phyloP scores from a whole-genome alignment of 257 asterid species.

The Voacanga thouarsii region DNA sequence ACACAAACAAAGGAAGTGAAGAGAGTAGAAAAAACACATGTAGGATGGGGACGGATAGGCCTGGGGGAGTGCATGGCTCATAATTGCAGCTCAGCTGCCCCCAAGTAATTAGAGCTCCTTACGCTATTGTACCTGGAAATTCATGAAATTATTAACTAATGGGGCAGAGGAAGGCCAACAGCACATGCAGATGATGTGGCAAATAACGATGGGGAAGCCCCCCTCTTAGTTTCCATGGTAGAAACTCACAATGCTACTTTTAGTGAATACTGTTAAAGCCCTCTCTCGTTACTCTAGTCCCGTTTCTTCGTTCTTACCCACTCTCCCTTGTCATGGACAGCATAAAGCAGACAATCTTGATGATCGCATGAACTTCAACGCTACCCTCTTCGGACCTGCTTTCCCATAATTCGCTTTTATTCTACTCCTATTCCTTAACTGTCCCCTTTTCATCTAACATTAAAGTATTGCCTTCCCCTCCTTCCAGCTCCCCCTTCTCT shows the following conservation, averaged over 20 bases:
- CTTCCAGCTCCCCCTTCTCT: neutral
- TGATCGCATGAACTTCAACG: slow-evolving; percentile 13
- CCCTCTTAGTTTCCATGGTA: too few species aligned
- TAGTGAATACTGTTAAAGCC: too few species aligned
- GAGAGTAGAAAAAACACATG: too few species aligned
- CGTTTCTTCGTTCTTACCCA: too few species aligned
- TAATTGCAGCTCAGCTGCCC: neutral
- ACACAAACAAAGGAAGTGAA: too few species aligned
- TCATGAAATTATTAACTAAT: too few species aligned
- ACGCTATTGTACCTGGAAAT: neutral
- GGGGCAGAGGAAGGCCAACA: neutral
- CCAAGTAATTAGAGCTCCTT: neutral
- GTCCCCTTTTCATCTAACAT: neutral
- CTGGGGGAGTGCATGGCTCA: neutral
- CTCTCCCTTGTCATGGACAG: neutral
- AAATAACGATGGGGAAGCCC: too few species aligned
- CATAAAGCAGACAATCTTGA: neutral
- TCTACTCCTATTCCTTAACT: neutral
- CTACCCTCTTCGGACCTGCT: neutral
- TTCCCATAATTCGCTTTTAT: neutral
- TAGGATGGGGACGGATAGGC: neutral
- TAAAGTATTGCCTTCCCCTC: too few species aligned
- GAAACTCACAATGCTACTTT: too few species aligned
- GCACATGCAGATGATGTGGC: neutral
- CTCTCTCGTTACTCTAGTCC: too few species aligned